Conservation (phyloP, 495 filamentous ascomycete species). For the Penicillium angulare region DNA sequence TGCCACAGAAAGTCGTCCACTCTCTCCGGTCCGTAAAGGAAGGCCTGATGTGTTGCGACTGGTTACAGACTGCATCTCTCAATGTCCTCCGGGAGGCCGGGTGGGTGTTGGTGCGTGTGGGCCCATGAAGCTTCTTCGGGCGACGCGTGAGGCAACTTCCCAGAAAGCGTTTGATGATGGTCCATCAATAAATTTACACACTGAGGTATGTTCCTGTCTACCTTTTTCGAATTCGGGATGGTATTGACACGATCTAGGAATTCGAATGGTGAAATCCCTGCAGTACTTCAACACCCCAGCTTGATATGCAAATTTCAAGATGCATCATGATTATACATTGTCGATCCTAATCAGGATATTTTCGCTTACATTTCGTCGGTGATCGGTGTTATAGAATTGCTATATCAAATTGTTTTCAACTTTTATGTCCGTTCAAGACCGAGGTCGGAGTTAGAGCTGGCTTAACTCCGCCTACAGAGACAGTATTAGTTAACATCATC, state of each 20-base stretch:
- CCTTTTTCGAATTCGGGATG: background rate
- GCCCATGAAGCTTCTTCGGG: slow-evolving; percentile 7
- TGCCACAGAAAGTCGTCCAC: background rate
- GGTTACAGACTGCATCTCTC: slow-evolving; percentile 1
- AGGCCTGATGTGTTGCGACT: slow-evolving; percentile 7
- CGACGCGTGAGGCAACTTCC: background rate
- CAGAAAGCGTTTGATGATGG: slow-evolving; percentile 6
- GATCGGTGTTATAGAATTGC: too few species aligned
- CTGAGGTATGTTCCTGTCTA: slow-evolving; percentile 9
- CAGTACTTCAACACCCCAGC: too few species aligned
- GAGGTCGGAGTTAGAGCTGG: too few species aligned
- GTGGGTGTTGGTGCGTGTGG: slow-evolving; percentile 18
- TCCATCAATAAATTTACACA: slow-evolving; percentile 12
- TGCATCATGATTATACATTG: too few species aligned
- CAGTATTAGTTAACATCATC: too few species aligned
- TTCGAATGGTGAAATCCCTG: slow-evolving; percentile 12
- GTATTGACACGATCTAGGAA: slow-evolving; percentile 1
- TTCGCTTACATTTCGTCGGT: too few species aligned
- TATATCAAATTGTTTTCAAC: too few species aligned
- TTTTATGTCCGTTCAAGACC: too few species aligned
- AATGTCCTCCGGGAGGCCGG: background rate
- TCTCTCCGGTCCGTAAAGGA: slow-evolving; percentile 1
- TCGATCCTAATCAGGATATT: too few species aligned
- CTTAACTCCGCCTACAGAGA: too few species aligned
- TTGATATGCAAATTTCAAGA: too few species aligned